A percentile compares a stretch with the other conserved stretches of the same genome.
These are phyloP conservation scores for Exobasidium rhododendri DNA, from an alignment of 1,284 basidiomycete species.

Conservation along the genomic window DNA sequence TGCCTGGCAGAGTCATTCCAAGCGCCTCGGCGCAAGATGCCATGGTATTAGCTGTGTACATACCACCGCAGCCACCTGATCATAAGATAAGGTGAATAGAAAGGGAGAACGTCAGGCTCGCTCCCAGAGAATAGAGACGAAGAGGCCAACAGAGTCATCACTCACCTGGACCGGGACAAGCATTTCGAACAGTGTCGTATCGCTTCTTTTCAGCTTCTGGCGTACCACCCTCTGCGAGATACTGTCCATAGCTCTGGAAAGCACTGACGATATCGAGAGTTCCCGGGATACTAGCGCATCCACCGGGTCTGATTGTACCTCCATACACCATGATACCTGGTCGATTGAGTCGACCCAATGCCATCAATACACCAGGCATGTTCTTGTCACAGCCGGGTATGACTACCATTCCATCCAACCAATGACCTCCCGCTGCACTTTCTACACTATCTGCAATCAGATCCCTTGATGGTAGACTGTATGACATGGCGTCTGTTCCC, in stretches of 20 bases:
- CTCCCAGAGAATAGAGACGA: too few relatives aligned
- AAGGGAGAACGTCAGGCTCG: too few relatives aligned
- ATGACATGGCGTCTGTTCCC: conserved; percentile 53
- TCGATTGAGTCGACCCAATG: conserved; percentile 50
- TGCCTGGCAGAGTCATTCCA: conserved; percentile 53
- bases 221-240: conserved; percentile 46
- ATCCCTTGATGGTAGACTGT: conserved; percentile 52
- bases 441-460: conserved; percentile 54
- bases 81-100: too few relatives aligned
- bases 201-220: conserved; percentile 49
- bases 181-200: conserved; percentile 48
- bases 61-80: conserved; percentile 54
- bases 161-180: conserved; percentile 52
- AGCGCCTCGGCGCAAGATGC: conserved; percentile 52
- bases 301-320: conserved; percentile 52
- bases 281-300: conserved; percentile 34
- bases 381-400: conserved; percentile 55
- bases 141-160: too few relatives aligned
- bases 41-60: conserved; percentile 55
- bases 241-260: conserved; percentile 54
- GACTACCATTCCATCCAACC: conserved; percentile 51
- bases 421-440: conserved; percentile 50
- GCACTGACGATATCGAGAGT: conserved; percentile 52
- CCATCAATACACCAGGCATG: conserved; percentile 55
- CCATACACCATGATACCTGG: conserved; percentile 55